Evolutionary conservation across 164 flowering plant genomes (phyloP).

Genomic region (Magnolia changhungtana): DNA sequence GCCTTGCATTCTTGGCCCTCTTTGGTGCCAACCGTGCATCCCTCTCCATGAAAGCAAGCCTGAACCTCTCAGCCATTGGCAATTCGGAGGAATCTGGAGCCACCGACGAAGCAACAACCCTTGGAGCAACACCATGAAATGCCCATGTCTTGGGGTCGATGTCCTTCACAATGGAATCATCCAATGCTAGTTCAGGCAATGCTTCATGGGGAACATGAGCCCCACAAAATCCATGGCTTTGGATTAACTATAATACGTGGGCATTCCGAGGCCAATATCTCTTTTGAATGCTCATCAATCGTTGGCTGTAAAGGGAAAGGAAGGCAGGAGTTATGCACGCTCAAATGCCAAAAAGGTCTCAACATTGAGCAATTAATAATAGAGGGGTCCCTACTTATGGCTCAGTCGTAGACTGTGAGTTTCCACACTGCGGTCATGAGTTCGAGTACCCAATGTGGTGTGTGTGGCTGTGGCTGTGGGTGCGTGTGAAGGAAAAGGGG

Average conservation of each 20-base stretch:
- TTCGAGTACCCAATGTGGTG: too few species aligned
- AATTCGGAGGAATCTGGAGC: conserved; percentile 34
- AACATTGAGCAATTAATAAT: not conserved
- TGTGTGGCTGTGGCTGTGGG: too few species aligned
- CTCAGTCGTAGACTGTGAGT: too few species aligned
- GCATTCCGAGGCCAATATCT: conserved; percentile 59
- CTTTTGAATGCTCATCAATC: conserved; percentile 57
- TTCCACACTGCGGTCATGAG: too few species aligned
- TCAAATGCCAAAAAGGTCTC: not conserved
- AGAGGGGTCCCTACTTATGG: not conserved
- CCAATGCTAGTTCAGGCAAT: conserved; percentile 41
- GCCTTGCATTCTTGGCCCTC: conserved; percentile 93
- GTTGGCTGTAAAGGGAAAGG: conserved; percentile 55
- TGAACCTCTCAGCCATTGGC: conserved; percentile 82
- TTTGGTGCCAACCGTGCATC: conserved; percentile 77
- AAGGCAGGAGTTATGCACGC: not conserved
- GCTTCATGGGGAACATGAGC: conserved; percentile 63
- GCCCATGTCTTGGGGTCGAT: conserved; percentile 78
- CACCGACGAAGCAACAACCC: conserved; percentile 13
- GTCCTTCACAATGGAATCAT: conserved; percentile 56
- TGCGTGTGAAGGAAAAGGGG: too few species aligned
- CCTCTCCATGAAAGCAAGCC: conserved; percentile 88
- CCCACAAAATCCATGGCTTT: conserved; percentile 59
- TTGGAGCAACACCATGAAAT: conserved; percentile 26
- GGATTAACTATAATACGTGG: conserved; percentile 84